Base-by-base conservation (phyloP, 495 filamentous ascomycete genomes). In the Aspergillus coremiiformis region DNA sequence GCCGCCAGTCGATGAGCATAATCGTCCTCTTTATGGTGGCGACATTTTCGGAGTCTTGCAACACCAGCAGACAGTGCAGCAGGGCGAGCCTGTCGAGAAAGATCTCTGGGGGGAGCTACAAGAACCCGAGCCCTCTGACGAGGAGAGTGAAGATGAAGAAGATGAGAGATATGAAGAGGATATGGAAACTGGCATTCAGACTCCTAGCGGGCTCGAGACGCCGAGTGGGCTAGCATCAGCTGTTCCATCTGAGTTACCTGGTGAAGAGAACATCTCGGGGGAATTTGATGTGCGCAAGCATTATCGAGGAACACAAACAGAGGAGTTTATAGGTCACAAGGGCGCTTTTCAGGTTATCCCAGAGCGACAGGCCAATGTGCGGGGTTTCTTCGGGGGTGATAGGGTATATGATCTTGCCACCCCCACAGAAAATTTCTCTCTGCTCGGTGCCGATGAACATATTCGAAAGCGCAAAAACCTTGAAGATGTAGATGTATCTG, bases 351-450 rank as follows among this genome's bases (percentile, higher is more conserved):
- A 90, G 44, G 87, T 98, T 44, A 78, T 98, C 12, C 90, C 90
- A 3, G 93, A 98, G 72, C 85, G 86, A 53, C 81, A 86, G 62
- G 81, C 87, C 17, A 80, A 84, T 44, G 81, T 87, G 14, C 85
- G 92, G 54, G 93, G 93, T 37, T 97, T 97, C 77, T 97, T 98
- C 63, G 93, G 93, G 33, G 88, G 90, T 52, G 93, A 98, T 58
- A 84, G 86, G 58, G 85, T 84, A 12, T 98, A 98, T 68, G 90
- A 97, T 69, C 78, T 98, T 42, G 78, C 78, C 44, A 61, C 67
- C 35, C 58, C 76, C 47, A 65, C 76, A 15, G 64, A 67, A 15
- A 74, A 78, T 55, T 64, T 85, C 20, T 84, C 86, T 17, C 79
- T 93, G 9, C 78, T 97, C 2, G 93, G 90, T 10, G 81, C 82